phyloP scores from a whole-genome alignment of 768 basidiomycete genomes.

The Boletales sp. region DNA sequence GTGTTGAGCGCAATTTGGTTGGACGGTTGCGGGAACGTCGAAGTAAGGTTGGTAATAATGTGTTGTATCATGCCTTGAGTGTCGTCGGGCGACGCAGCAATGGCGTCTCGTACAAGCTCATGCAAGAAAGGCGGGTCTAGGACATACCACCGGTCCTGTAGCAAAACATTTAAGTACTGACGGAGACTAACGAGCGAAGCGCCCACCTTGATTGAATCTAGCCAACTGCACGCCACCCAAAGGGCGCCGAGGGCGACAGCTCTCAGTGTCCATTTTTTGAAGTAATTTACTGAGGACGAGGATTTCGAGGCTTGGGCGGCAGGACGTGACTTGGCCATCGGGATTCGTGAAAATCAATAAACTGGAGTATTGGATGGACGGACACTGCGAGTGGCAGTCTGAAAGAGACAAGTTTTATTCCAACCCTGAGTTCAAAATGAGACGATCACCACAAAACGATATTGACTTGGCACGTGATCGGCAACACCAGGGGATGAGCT shows the following conservation, averaged over 20 bases:
- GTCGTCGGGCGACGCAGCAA: constrained; percentile 62
- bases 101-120: constrained; percentile 68
- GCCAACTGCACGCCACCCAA: constrained; percentile 41
- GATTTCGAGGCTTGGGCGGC: not conserved
- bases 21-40: constrained; percentile 61
- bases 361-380: not conserved
- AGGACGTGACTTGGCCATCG: constrained; percentile 18
- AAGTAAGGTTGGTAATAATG: constrained; percentile 77
- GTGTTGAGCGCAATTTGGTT: constrained; percentile 47
- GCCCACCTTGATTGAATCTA: constrained; percentile 66
- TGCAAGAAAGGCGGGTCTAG: constrained; percentile 73
- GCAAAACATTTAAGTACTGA: not conserved
- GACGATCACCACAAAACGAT: not conserved
- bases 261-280: constrained; percentile 34
- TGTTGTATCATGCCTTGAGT: constrained; percentile 72
- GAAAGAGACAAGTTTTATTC: too few relatives aligned
- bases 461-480: not conserved
- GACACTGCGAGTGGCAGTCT: not conserved
- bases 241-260: constrained; percentile 24
- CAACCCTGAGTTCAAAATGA: not conserved
- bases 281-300: not conserved
- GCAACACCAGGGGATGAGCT: not conserved
- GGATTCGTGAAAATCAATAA: not conserved
- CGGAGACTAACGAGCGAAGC: not conserved
- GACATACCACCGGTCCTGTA: constrained; percentile 82